A percentile compares a stretch with the other conserved stretches of the same genome.
Evolutionary conservation across 2,329 filamentous ascomycete species (phyloP).

Genomic region (Hypoxylon sp.): DNA sequence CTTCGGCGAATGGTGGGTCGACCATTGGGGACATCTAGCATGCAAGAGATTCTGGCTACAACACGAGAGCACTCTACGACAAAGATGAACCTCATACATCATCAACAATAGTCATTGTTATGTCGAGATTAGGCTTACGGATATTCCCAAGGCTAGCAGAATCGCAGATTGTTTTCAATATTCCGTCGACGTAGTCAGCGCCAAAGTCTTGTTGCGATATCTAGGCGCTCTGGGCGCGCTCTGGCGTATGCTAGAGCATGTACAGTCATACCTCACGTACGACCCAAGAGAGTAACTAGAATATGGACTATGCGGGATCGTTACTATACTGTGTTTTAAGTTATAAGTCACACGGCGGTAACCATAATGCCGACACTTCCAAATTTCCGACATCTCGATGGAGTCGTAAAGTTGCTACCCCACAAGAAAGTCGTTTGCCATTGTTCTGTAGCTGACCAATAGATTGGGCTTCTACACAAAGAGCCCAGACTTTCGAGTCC

Average conservation of each 20-base stretch:
- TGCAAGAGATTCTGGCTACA: constrained; percentile 90
- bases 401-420: constrained; percentile 21
- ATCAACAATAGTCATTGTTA: constrained; percentile 3
- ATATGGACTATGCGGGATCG: constrained; percentile 11
- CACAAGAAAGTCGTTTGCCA: constrained; percentile 26
- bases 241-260: background rate
- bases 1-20: constrained; percentile 97
- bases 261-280: background rate
- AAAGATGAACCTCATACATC: constrained; percentile 64
- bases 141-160: background rate
- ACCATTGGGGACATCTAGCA: constrained; percentile 85
- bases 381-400: constrained; percentile 13
- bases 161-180: constrained; percentile 4
- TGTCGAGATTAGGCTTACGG: constrained; percentile 11
- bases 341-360: constrained; percentile 6
- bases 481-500: constrained; percentile 11
- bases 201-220: constrained; percentile 14
- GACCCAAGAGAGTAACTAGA: background rate
- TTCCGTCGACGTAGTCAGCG: background rate
- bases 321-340: constrained; percentile 1
- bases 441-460: constrained; percentile 27
- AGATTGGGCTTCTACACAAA: constrained; percentile 7
- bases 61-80: constrained; percentile 78
- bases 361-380: constrained; percentile 7
- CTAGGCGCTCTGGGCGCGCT: background rate